phyloP scores from a whole-genome alignment of 148 eudicot genomes.

The Pharnaceum exiguum region DNA sequence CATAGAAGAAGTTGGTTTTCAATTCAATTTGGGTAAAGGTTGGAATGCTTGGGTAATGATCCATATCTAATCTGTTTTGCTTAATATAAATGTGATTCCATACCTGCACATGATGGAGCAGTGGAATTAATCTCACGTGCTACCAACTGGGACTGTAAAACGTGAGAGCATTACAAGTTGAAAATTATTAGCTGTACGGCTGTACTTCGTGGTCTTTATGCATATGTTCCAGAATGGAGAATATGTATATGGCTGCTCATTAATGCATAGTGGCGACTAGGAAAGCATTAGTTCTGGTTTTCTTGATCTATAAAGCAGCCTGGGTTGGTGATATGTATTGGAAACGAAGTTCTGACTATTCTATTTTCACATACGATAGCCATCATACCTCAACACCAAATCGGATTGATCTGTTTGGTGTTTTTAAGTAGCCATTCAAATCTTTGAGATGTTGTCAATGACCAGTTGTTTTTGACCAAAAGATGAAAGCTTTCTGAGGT shows the following conservation, averaged over 20 bases:
- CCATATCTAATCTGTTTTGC: neutral
- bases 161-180: neutral
- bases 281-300: neutral
- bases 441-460: too few species aligned
- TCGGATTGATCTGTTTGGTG: too few species aligned
- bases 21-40: neutral
- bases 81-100: too few species aligned
- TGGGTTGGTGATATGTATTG: too few species aligned
- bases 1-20: neutral
- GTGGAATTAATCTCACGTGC: neutral
- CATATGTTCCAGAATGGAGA: neutral
- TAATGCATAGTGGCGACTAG: too few species aligned
- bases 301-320: neutral
- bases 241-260: neutral
- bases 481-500: too few species aligned
- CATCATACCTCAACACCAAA: too few species aligned
- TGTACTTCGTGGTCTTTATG: neutral
- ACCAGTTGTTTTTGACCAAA: too few species aligned
- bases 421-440: too few species aligned
- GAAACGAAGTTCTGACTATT: too few species aligned
- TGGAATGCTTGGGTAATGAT: neutral
- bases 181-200: neutral
- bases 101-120: neutral
- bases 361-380: too few species aligned
- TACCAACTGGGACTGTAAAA: neutral